Conservation (phyloP, 768 basidiomycete genomes). For the Glaciozyma martinii region DNA sequence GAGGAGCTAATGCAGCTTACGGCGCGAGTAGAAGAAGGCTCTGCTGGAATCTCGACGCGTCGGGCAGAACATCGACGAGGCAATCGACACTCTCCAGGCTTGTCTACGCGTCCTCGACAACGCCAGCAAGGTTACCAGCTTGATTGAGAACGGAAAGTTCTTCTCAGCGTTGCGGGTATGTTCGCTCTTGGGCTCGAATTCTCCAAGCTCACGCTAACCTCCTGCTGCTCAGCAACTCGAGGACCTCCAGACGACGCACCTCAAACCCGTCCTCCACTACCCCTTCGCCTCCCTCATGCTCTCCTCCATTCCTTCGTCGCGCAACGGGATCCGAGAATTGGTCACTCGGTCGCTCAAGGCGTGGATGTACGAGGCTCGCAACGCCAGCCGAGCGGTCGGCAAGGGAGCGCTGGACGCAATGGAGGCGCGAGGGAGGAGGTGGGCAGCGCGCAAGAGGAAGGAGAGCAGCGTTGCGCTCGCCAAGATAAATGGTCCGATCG, state of each 20-base stretch:
- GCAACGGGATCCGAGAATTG: slow-evolving; percentile 79
- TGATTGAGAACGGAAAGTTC: slow-evolving; percentile 87
- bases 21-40: slow-evolving; percentile 54
- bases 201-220: slow-evolving; percentile 14
- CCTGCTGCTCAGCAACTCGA: slow-evolving; percentile 51
- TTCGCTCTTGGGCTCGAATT: slow-evolving; percentile 35
- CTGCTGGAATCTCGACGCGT: slow-evolving; percentile 85
- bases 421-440: slow-evolving; percentile 70
- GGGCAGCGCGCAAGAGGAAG: slow-evolving; percentile 71
- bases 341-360: slow-evolving; percentile 93
- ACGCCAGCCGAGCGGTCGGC: slow-evolving; percentile 76
- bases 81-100: slow-evolving; percentile 88
- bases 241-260: slow-evolving; percentile 72
- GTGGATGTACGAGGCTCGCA: slow-evolving; percentile 91
- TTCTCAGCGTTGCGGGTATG: slow-evolving; percentile 93
- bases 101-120: slow-evolving; percentile 87
- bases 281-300: slow-evolving; percentile 87
- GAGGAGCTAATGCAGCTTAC: neutral
- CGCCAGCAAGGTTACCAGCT: slow-evolving; percentile 79
- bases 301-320: slow-evolving; percentile 80
- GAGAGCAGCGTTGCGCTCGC: slow-evolving; percentile 68
- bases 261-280: slow-evolving; percentile 78
- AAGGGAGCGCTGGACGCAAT: slow-evolving; percentile 79
- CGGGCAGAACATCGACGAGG: slow-evolving; percentile 87
- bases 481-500: slow-evolving; percentile 53